A percentile compares a stretch with the other conserved stretches of the same genome.
These are phyloP conservation scores for Abrus precatorius DNA, from an alignment of 306 rosid genomes.

Conservation along the genomic window DNA sequence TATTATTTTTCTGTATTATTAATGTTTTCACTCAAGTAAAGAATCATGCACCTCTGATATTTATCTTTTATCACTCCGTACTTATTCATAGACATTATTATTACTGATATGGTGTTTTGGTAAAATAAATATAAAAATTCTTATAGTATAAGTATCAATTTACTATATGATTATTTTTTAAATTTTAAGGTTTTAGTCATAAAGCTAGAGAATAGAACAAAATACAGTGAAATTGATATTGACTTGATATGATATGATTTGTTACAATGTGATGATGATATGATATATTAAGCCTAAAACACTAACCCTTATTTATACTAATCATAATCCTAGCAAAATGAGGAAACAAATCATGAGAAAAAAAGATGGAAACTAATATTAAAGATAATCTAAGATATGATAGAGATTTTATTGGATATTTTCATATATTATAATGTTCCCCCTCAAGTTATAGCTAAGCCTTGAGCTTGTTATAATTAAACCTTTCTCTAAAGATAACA, in stretches of 20 bases:
- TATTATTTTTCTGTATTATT: slow-evolving; percentile 41
- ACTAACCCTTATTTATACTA: background rate
- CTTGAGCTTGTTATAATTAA: no score
- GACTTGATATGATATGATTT: background rate
- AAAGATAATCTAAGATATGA: background rate
- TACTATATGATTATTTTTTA: background rate
- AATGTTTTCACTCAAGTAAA: slow-evolving; percentile 25
- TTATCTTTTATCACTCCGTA: slow-evolving; percentile 4
- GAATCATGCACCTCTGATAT: slow-evolving; percentile 27
- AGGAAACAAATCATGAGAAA: background rate
- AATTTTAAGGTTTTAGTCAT: background rate
- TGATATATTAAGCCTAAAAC: slow-evolving; percentile 1
- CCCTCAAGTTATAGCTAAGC: no score
- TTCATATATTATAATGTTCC: no score
- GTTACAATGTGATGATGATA: background rate
- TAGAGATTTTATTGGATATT: no score
- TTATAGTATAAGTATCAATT: background rate
- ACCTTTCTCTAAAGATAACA: no score
- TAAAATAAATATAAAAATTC: background rate
- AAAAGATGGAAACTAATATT: background rate
- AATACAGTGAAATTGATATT: slow-evolving; percentile 9
- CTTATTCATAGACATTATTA: background rate
- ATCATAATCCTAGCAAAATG: background rate
- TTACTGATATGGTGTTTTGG: slow-evolving; percentile 10
- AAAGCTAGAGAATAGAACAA: background rate